Base-by-base conservation (phyloP, 306 rosid genomes). In the Alnus rubra region DNA sequence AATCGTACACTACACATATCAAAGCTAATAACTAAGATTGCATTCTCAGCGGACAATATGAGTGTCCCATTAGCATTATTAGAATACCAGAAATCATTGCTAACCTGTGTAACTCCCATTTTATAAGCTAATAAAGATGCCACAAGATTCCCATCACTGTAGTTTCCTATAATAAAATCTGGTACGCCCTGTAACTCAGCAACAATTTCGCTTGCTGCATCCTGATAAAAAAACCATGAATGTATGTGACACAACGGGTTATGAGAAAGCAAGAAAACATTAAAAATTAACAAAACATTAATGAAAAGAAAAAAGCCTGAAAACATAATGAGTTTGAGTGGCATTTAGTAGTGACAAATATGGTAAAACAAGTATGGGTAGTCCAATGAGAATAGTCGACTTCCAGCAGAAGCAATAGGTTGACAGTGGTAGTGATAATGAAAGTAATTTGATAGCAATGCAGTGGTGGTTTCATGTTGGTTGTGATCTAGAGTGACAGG, bases 81-180 rank as follows among this genome's bases (percentile, higher is more conserved):
- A 45, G 28, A 74, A 59, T 49, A 42, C 50, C 50, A 35, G 74
- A 85, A 76, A 62, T 47, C 31, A 35, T 71, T 62, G 45, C 78
- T 68, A 76, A 95, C 98, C 98, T 91, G 97, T n/a, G 96, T 90
- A 78, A 95, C 91, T 69, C 98, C 98, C 96, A 95, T 91, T 84
- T 90, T 95, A 81, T 86, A 84, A 76, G 98, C 88, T 86, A 95
- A 82, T 77, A 95, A 83, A 74, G 98, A 95, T 56, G 98, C 94
- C 56, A 95, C 97, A 69, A 95, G 98, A 86, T 95, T 95, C 53
- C 97, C 98, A 9, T 95, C 98, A 84, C 97, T 95, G 87, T 95
- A 95, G 86, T 95, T 95, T 82, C 98, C 97, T 49, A 92, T 92
- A 78, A 95, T 90, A 78, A 95, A 91, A 87, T 95, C 98, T 49